Evolutionary conservation across 2,329 filamentous ascomycete genomes (phyloP).

Genomic region (Cytospora mali): DNA sequence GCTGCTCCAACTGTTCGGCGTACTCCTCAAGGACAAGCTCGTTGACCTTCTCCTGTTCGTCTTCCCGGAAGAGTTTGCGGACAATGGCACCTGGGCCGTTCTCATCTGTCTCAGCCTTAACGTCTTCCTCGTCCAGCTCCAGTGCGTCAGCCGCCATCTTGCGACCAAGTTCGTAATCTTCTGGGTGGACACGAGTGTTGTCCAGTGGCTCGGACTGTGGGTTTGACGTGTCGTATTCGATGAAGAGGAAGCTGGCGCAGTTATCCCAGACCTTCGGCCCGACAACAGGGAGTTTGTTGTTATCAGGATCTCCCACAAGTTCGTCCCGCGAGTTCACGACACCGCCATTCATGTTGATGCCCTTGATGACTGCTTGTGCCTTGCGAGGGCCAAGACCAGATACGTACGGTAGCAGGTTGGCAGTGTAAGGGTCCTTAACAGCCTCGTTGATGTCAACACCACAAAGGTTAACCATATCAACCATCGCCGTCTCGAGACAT

Average conservation of each 20-base stretch:
- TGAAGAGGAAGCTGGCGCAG: constrained; percentile 91
- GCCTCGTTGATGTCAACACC: constrained; percentile 96
- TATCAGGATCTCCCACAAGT: constrained; percentile 84
- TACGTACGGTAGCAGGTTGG: constrained; percentile 87
- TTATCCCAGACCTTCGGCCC: constrained; percentile 94
- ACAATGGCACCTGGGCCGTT: constrained; percentile 89
- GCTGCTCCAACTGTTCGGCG: constrained; percentile 89
- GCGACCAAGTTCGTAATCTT: constrained; percentile 96
- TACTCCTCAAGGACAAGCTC: constrained; percentile 97
- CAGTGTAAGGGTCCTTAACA: constrained; percentile 76
- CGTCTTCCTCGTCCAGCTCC: constrained; percentile 95
- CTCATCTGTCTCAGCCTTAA: constrained; percentile 91
- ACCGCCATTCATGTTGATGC: constrained; percentile 89
- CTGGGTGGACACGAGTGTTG: constrained; percentile 94
- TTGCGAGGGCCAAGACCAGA: constrained; percentile 92
- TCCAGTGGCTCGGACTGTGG: constrained; percentile 88
- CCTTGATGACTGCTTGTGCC: constrained; percentile 80
- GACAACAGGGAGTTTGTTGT: constrained; percentile 76
- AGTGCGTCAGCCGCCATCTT: constrained; percentile 98
- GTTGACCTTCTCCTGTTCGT: constrained; percentile 92
- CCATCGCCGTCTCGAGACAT: constrained; percentile 92
- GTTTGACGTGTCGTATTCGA: constrained; percentile 83
- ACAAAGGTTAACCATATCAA: constrained; percentile 97
- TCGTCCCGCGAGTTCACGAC: constrained; percentile 82
- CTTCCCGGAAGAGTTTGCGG: constrained; percentile 90